phyloP scores from a whole-genome alignment of 139 green algal species.

The Nannochloris sp. region DNA sequence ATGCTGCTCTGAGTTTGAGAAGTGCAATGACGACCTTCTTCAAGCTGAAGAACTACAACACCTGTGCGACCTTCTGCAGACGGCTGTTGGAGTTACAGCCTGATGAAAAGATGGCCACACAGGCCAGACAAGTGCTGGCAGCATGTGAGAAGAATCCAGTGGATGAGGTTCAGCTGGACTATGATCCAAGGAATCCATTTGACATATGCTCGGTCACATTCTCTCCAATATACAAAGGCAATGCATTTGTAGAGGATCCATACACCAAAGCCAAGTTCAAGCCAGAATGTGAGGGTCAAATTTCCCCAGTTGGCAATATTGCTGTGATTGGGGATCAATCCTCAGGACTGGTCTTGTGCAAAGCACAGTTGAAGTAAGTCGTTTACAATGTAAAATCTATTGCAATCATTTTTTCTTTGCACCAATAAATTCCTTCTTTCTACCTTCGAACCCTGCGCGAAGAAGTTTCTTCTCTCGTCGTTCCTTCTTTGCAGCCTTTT shows the following conservation, averaged over 20 bases:
- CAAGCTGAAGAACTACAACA: slow-evolving; percentile 93
- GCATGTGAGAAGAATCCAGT: slow-evolving; percentile 84
- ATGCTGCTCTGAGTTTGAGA: slow-evolving; percentile 77
- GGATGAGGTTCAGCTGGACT: slow-evolving; percentile 81
- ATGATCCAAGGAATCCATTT: slow-evolving; percentile 97
- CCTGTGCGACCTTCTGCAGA: slow-evolving; percentile 80
- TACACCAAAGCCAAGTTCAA: slow-evolving; percentile 85
- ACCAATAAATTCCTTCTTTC: slow-evolving; percentile 53
- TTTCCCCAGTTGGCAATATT: slow-evolving; percentile 81
- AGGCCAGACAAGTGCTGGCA: slow-evolving; percentile 81
- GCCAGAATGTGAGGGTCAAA: slow-evolving; percentile 67
- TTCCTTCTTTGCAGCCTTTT: slow-evolving; percentile 61
- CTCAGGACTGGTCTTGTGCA: slow-evolving; percentile 61
- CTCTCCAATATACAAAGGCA: slow-evolving; percentile 87
- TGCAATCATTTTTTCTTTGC: not conserved
- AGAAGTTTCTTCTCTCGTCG: slow-evolving; percentile 80
- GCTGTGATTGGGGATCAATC: slow-evolving; percentile 76
- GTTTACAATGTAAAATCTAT: not conserved
- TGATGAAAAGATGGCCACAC: slow-evolving; percentile 61
- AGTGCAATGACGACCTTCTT: slow-evolving; percentile 90
- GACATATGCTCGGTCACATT: slow-evolving; percentile 90
- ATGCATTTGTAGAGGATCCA: slow-evolving; percentile 59
- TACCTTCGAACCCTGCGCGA: slow-evolving; percentile 79
- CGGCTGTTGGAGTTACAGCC: slow-evolving; percentile 93
- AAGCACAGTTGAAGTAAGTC: slow-evolving; percentile 10